These are phyloP conservation scores for Neocallimastix lanati DNA, from an alignment of 192 early-diverging fungal genomes.

Conservation along the genomic window DNA sequence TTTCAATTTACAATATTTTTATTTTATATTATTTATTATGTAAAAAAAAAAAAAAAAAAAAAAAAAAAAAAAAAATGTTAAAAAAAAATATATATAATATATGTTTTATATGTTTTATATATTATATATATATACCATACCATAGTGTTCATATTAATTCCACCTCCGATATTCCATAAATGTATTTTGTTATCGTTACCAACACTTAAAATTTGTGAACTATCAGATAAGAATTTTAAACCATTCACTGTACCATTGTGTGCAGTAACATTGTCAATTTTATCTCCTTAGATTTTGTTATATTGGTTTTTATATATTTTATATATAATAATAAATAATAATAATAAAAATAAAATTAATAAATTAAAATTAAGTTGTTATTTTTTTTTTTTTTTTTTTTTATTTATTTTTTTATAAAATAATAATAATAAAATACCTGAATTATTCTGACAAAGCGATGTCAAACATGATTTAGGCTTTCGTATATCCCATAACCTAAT, in stretches of 20 bases:
- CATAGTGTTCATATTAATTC: constrained; percentile 21
- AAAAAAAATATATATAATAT: too few species aligned
- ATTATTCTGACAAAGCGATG: constrained; percentile 40
- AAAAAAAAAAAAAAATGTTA: too few species aligned
- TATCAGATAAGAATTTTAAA: constrained; percentile 42
- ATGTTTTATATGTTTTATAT: too few species aligned
- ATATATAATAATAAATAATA: too few species aligned
- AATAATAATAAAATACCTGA: constrained; percentile 4
- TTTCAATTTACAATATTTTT: not conserved
- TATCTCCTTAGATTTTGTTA: too few species aligned
- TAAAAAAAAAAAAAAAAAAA: too few species aligned
- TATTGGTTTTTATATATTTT: too few species aligned
- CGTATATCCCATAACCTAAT: constrained; percentile 75
- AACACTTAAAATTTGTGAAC: constrained; percentile 30
- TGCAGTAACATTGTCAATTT: constrained; percentile 17
- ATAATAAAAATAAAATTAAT: too few species aligned
- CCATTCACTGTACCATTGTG: constrained; percentile 44
- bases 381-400: constrained; percentile 7
- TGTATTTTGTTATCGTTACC: constrained; percentile 40
- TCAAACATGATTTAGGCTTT: constrained; percentile 42
- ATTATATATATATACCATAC: too few species aligned
- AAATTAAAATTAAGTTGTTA: not conserved
- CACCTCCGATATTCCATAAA: constrained; percentile 41
- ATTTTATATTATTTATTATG: not conserved
- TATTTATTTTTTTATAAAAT: not conserved